A percentile compares a stretch with the other conserved stretches of the same genome.
These are phyloP conservation scores for Tuber brumale DNA, from an alignment of 495 filamentous ascomycete genomes.

Conservation along the genomic window DNA sequence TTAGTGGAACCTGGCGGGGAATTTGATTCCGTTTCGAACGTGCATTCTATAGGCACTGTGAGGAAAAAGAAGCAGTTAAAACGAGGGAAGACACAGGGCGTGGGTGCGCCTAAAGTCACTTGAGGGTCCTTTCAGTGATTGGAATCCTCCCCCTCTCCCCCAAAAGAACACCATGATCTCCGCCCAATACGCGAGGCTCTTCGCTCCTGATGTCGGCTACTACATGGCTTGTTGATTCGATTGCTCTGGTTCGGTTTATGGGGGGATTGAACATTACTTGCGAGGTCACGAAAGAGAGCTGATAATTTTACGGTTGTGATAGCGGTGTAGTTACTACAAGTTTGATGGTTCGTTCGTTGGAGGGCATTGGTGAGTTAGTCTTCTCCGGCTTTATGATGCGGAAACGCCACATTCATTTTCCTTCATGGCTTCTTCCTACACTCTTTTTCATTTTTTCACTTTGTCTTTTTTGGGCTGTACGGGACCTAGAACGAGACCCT, in stretches of 20 bases:
- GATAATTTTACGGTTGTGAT: neutral
- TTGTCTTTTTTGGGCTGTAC: neutral
- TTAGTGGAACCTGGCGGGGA: conserved; percentile 19
- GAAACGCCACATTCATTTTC: neutral
- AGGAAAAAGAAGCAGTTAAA: conserved; percentile 23
- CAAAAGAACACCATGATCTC: neutral
- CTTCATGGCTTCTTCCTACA: neutral
- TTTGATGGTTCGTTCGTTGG: neutral
- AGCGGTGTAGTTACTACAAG: neutral
- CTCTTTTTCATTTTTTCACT: neutral
- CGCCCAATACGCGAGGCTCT: neutral
- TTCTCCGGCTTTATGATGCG: neutral
- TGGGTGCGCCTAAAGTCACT: neutral
- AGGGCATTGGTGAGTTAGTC: neutral
- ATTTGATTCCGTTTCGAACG: conserved; percentile 4
- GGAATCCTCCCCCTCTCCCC: neutral
- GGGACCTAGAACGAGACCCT: neutral
- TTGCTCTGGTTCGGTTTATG: neutral
- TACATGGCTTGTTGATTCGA: neutral
- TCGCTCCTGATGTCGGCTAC: neutral
- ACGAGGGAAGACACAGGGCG: conserved; percentile 9
- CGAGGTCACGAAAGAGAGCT: neutral
- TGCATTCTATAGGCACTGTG: conserved; percentile 7
- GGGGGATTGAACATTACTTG: neutral
- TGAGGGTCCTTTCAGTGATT: neutral